Evolutionary conservation across 2,329 filamentous ascomycete species (phyloP), one percentile per base, ranked within the genome.

Genomic region (Pezicula rhizophila): DNA sequence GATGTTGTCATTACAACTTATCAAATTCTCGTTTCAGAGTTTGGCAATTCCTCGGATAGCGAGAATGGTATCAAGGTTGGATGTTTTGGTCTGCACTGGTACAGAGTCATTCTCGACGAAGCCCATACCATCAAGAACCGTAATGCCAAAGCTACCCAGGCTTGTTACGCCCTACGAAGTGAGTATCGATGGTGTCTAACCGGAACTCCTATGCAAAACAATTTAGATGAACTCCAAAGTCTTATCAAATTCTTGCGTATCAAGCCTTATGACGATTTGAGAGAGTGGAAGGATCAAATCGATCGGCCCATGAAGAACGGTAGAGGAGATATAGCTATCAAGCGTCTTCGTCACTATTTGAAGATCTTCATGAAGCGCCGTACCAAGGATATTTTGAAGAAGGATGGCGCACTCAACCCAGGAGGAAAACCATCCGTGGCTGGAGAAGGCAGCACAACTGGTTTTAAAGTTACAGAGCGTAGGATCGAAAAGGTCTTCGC

Each of bases 111-210:
- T 55, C 77, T 99, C 2, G 93, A 99, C 55, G 93, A 99, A 71
- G 93, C 93, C 1, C 93, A 99, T 66, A 95, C 88, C 2, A 96
- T 99, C 77, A 99, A 99, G 72, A 99, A 99, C 64, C 85, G 92
- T 54, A 96, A 95, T 57, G 90, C 93, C 18, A 99, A 99, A 69
- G 85, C 89, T 37, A 96, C 92, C 1, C 90, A 96, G 65, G 91
- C 93, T 2, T 93, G 88, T 57, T 99, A 85, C 64, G 88, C 88
- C 2, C 70, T 99, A 28, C 76, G 85, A 26, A 84, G 89, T 17
- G 86, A 93, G 65, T 97, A 96, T 61, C 79, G 93, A 52, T 99
- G 93, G 93, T 97, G 93, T 63, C 71, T 99, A 53, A 96, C 91
- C 0, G 93, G 93, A 46, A 99, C 93, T 1, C 93, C 93, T 0